phyloP scores from a whole-genome alignment of 805 yeast genomes.

The Jamesozyma rosinii region DNA sequence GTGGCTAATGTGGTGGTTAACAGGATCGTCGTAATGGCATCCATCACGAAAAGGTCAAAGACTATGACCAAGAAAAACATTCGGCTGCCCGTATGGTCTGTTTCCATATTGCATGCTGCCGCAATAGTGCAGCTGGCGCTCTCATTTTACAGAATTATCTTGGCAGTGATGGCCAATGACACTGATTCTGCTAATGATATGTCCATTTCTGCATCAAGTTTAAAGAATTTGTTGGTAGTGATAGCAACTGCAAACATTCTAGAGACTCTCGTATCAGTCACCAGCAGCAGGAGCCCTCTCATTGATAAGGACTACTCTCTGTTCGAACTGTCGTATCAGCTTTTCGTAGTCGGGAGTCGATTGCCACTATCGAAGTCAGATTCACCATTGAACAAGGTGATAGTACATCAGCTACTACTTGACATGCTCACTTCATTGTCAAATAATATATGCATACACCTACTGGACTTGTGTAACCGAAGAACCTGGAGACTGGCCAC shows the following conservation, averaged over 20 bases:
- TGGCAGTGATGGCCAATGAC: no score
- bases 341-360: no score
- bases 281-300: constrained; percentile 31
- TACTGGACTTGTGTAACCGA: constrained; percentile 47
- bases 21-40: constrained; percentile 50
- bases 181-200: not conserved
- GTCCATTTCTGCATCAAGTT: not conserved
- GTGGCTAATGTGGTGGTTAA: constrained; percentile 49
- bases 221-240: not conserved
- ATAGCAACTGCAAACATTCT: constrained; percentile 37
- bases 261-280: constrained; percentile 45
- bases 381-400: not conserved
- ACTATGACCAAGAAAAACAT: constrained; percentile 6
- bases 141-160: not conserved
- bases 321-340: constrained; percentile 24
- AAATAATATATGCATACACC: constrained; percentile 54
- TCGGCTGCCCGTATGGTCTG: constrained; percentile 22
- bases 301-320: constrained; percentile 24
- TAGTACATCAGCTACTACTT: not conserved
- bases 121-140: not conserved
- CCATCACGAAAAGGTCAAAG: constrained; percentile 34
- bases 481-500: constrained; percentile 53
- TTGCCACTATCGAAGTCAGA: not conserved
- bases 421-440: constrained; percentile 45
- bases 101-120: constrained; percentile 26